Conservation (phyloP, 1,284 basidiomycete species). For the Volvariella surrecta region DNA sequence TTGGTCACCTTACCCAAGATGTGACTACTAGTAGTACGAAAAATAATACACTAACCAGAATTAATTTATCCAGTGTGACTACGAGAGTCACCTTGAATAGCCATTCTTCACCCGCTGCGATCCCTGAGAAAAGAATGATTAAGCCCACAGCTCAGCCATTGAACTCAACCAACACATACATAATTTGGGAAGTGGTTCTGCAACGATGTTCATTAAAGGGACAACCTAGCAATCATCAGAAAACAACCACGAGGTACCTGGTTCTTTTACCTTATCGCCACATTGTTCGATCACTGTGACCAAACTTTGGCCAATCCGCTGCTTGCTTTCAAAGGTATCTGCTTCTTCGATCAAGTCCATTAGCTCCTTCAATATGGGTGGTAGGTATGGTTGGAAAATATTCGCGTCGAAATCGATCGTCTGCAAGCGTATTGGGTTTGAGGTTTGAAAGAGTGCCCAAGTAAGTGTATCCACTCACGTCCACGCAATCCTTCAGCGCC, state of each 20-base stretch:
- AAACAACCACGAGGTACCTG: not conserved
- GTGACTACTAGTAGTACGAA: not conserved
- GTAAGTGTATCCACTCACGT: slow-evolving; percentile 48
- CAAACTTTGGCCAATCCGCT: slow-evolving; percentile 60
- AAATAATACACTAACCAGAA: slow-evolving; percentile 40
- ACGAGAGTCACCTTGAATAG: slow-evolving; percentile 74
- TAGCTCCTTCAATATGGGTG: slow-evolving; percentile 49
- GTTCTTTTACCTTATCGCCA: slow-evolving; percentile 43
- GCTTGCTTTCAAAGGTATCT: slow-evolving; percentile 73
- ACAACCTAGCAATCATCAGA: slow-evolving; percentile 42
- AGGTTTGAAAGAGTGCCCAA: slow-evolving; percentile 4
- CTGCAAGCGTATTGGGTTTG: slow-evolving; percentile 26
- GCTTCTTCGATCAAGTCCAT: slow-evolving; percentile 67
- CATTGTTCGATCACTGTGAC: slow-evolving; percentile 69
- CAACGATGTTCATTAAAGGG: slow-evolving; percentile 60
- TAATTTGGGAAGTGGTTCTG: slow-evolving; percentile 61
- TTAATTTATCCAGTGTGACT: slow-evolving; percentile 63
- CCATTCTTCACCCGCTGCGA: slow-evolving; percentile 62
- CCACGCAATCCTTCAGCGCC: slow-evolving; percentile 71
- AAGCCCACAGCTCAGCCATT: slow-evolving; percentile 7
- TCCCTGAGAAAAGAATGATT: slow-evolving; percentile 46
- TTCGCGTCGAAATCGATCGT: slow-evolving; percentile 48
- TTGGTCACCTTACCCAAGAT: slow-evolving; percentile 42
- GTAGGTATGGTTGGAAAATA: slow-evolving; percentile 53
- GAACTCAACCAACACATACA: slow-evolving; percentile 42